Base-by-base conservation (phyloP, 1,139 yeast species). In the Hansenula sp. region DNA sequence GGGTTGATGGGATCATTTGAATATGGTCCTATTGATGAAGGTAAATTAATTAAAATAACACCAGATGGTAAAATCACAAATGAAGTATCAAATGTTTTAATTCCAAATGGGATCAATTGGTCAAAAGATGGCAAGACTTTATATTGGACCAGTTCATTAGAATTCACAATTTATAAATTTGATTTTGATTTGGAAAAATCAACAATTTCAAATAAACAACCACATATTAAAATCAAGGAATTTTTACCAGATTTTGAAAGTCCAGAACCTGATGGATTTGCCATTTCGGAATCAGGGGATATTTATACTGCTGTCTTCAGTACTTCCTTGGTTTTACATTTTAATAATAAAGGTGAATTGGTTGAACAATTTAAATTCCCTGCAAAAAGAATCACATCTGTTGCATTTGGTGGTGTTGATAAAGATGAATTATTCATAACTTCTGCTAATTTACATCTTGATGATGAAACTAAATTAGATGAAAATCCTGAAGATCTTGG, bases 41-140 rank as follows among this genome's bases (percentile, higher is more conserved):
- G 74, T 4, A 58, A 61, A 42, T 42, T 68, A 13, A 50, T 64
- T 38, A 59, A 61, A 28, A 54, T 66, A 34, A 58, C 57, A 29
- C 41, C 56, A 7, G 13, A 17, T 8, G 30, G 18, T 2, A 59
- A 53, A 8, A 48, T 59, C 17, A 47, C 54, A 11, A 47, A 51
- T 28, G 54, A 68, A 6, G 56, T 68, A 45, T 62, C 64, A 28
- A 57, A 65, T 21, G 62, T 73, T 29, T 59, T 60, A 30, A 82
- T 84, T 44, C 75, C 92, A 18, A 89, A 89, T 56, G 96, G 96
- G n/a, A 69, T 89, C 50, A 85, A 83, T 26, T 90, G 88, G 73
- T 66, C 71, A 32, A 60, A 62, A 33, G 76, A 72, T 41, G 68
- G 71, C 11, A 70, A 66, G 31, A 62, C 64, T 36, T 68, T 86